Evolutionary conservation across 2,329 filamentous ascomycete genomes (phyloP).

Genomic region (Plectosphaerella cucumerina): DNA sequence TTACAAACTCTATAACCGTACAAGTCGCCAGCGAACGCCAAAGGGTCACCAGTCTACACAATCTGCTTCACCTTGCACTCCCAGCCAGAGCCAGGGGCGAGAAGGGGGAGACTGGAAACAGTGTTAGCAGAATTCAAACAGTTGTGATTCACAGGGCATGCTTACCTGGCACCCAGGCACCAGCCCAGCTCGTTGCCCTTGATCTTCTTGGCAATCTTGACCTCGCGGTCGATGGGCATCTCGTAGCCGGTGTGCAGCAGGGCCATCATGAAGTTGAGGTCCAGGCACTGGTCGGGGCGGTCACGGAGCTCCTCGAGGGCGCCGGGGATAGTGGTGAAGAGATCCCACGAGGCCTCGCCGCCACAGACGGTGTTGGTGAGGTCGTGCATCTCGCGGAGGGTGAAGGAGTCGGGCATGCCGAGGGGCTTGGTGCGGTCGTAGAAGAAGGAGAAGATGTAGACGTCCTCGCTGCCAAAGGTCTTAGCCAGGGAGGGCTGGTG

Average conservation of each 20-base stretch:
- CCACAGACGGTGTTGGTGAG: conserved; percentile 81
- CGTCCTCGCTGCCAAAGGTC: conserved; percentile 86
- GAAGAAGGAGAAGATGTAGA: conserved; percentile 98
- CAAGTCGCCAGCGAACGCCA: conserved; percentile 8
- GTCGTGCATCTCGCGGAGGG: conserved; percentile 82
- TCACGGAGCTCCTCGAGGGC: conserved; percentile 77
- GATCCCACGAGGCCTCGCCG: conserved; percentile 72
- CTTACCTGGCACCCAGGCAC: conserved; percentile 94
- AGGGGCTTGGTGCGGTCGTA: conserved; percentile 91
- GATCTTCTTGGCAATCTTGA: conserved; percentile 98
- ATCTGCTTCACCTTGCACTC: conserved; percentile 80
- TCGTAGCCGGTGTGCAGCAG: conserved; percentile 94
- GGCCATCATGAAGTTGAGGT: conserved; percentile 94
- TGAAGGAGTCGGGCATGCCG: conserved; percentile 98
- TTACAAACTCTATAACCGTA: conserved; percentile 14
- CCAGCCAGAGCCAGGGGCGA: conserved; percentile 83
- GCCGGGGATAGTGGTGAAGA: conserved; percentile 71
- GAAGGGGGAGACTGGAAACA: conserved; percentile 67
- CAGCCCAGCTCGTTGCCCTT: conserved; percentile 95
- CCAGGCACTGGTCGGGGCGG: conserved; percentile 87
- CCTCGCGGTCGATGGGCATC: conserved; percentile 93
- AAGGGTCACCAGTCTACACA: conserved; percentile 36
- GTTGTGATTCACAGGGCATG: conserved; percentile 5
- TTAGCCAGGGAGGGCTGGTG: conserved; percentile 90
- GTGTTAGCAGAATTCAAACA: conserved; percentile 27